Base-by-base conservation (phyloP, 1,284 basidiomycete genomes). In the Boletellus dicymbophilus region DNA sequence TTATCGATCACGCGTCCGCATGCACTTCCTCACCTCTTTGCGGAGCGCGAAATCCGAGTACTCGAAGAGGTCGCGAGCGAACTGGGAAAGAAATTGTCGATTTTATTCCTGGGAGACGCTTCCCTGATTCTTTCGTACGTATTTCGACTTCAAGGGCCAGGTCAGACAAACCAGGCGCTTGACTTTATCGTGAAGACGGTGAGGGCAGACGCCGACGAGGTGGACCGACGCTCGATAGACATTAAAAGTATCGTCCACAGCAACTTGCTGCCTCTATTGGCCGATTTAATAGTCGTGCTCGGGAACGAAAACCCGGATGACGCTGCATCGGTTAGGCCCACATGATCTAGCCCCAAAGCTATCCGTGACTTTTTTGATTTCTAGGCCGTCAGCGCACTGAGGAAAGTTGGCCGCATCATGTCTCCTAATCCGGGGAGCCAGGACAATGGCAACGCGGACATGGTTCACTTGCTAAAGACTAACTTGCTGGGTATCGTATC, bases 401-500 rank as follows among this genome's bases (percentile, higher is more conserved):
- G 72, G 51, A 86, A 82, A 55, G 79, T 89, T 11, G 78, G 80
- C 54, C 64, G 65, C 39, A 62, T 71, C 37, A 55, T 76, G 60
- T 60, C 59, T 22, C 26, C 26, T 11, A 41, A 60, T 53, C 58
- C 54, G 41, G 58, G 62, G 4, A 60, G 60, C 49, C 54, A 49
- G 41, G 48, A 56, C 36, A 53, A 57, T 49, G 34, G 66, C 62
- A 51, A 58, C 36, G 53, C 60, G 16, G 74, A 81, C 52, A 67
- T 90, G 31, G 75, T 78, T 15, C 64, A 66, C 0, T 85, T 93
- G 54, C 74, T 95, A 48, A 85, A 85, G 66, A 73, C 72, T 10
- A 79, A 92, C 58, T 86, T 95, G 73, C 78, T 95, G 9, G 93
- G 90, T 6, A 77, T 95, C 46, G 85, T 96, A 20, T 84, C 89